Percentiles rank a stretch among this genome's conserved stretches.
These are phyloP conservation scores for Penicillium sp. DNA, from an alignment of 2,329 filamentous ascomycete species.

Conservation along the genomic window DNA sequence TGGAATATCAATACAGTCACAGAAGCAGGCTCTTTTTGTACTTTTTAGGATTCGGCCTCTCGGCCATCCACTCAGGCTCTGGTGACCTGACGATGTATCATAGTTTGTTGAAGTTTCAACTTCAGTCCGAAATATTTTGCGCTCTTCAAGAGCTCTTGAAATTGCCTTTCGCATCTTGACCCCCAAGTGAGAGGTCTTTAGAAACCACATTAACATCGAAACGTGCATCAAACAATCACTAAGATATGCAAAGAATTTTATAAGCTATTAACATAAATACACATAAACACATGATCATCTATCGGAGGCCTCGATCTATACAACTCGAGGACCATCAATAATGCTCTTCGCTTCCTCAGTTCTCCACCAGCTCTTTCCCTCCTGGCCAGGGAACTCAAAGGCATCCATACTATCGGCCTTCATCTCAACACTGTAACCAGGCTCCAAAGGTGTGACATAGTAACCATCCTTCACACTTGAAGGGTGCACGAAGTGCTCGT, in stretches of 20 bases:
- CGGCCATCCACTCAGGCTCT: slow-evolving; percentile 1
- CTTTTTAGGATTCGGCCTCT: slow-evolving; percentile 9
- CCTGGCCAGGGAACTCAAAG: slow-evolving; percentile 74
- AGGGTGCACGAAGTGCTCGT: slow-evolving; percentile 89
- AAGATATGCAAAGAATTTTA: slow-evolving; percentile 9
- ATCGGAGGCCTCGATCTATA: slow-evolving; percentile 21
- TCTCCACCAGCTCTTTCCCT: slow-evolving; percentile 83
- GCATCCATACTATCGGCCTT: slow-evolving; percentile 81
- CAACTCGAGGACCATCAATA: slow-evolving; percentile 56
- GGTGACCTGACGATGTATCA: slow-evolving; percentile 20
- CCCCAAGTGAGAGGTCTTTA: background rate
- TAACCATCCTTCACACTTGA: slow-evolving; percentile 79
- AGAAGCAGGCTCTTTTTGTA: slow-evolving; percentile 9
- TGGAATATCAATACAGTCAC: background rate
- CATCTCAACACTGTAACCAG: slow-evolving; percentile 94
- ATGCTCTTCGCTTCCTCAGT: slow-evolving; percentile 77
- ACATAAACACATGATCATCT: slow-evolving; percentile 12
- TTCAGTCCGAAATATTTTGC: background rate
- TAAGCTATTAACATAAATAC: slow-evolving; percentile 22
- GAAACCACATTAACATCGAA: background rate
- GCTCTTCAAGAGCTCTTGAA: background rate
- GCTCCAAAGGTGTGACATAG: slow-evolving; percentile 79
- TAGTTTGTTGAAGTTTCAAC: slow-evolving; percentile 8
- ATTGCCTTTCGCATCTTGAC: background rate
- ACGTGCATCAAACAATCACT: background rate